Percentiles rank a stretch among this genome's conserved stretches.
phyloP scores from a whole-genome alignment of 1,284 basidiomycete genomes.

The Trichosporon inkin region DNA sequence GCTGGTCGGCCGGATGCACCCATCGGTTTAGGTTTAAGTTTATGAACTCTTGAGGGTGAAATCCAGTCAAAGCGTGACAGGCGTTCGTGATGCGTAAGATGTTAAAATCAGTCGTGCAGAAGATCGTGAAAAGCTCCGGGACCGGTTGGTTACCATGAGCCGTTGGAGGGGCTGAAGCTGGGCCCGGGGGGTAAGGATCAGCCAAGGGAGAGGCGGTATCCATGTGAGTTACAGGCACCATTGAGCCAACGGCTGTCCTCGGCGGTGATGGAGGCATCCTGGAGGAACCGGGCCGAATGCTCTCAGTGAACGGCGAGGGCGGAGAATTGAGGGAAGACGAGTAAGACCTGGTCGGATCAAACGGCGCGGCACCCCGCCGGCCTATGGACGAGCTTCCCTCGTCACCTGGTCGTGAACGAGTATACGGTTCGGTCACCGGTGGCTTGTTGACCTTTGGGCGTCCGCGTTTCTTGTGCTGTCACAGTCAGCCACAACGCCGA shows the following conservation, averaged over 20 bases:
- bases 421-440: slow-evolving; percentile 32
- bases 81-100: slow-evolving; percentile 35
- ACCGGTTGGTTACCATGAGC: slow-evolving; percentile 2
- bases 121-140: slow-evolving; percentile 33
- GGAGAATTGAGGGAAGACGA: not conserved
- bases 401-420: not conserved
- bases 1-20: slow-evolving; percentile 39
- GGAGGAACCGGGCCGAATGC: not conserved
- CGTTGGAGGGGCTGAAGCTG: slow-evolving; percentile 3
- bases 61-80: slow-evolving; percentile 36
- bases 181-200: not conserved
- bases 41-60: slow-evolving; percentile 41
- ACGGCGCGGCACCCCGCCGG: not conserved
- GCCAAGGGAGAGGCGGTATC: not conserved
- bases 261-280: not conserved
- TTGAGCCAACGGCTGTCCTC: not conserved
- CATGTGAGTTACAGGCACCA: slow-evolving; percentile 1
- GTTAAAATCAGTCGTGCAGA: slow-evolving; percentile 42
- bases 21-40: slow-evolving; percentile 39
- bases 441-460: slow-evolving; percentile 42
- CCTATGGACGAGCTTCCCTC: not conserved
- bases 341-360: not conserved
- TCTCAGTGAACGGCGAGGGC: not conserved
- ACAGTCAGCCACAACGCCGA: not conserved
- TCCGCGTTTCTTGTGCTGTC: slow-evolving; percentile 47